Base-by-base conservation (phyloP, 768 basidiomycete species). In the Peribolospora baueri region DNA sequence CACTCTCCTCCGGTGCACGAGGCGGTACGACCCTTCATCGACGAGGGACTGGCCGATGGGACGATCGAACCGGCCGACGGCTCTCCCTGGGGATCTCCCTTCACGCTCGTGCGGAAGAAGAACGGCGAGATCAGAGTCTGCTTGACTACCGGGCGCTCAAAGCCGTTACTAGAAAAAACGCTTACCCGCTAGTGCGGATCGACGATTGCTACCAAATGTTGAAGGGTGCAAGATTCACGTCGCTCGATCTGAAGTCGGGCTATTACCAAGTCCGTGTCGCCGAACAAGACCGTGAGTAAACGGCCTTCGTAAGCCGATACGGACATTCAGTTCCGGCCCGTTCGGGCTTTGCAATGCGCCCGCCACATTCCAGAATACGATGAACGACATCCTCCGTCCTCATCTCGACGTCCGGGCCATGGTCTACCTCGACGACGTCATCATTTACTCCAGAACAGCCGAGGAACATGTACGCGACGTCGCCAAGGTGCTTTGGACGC, bases 361-460 rank as follows among this genome's bases (percentile, higher is more conserved):
- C 5, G 66, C 73, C 0, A 57, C 66, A 2, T 75, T 73, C 58
- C 73, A 75, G 59, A 53, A 59, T 13, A 69, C 72, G 55, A 72
- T 75, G 56, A 65, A 72, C 38, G 68, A 70, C 53, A 66, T 67
- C 8, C 62, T 74, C 7, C 61, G 62, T 8, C 68, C 72, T 41
- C 55, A 67, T 6, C 56, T 75, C 42, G 70, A 69, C 48, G 56
- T 69, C 25, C 65, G 66, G 0, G 67, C 65, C 55, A 64, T 73
- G 39, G 68, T 74, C 48, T 75, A 73, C 61, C 52, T 61, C 13
- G 72, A 73, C 54, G 66, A 73, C 59, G 71, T 74, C 55, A 64
- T 74, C 7, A 70, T 74, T 36, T 74, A 68, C 56, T 73, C 72
- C 43, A 48, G 60, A 9, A 58, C 59, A 13, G 60, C 57, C 36